These are phyloP conservation scores for Metarhizium album DNA, from an alignment of 2,329 filamentous ascomycete genomes.

Conservation along the genomic window DNA sequence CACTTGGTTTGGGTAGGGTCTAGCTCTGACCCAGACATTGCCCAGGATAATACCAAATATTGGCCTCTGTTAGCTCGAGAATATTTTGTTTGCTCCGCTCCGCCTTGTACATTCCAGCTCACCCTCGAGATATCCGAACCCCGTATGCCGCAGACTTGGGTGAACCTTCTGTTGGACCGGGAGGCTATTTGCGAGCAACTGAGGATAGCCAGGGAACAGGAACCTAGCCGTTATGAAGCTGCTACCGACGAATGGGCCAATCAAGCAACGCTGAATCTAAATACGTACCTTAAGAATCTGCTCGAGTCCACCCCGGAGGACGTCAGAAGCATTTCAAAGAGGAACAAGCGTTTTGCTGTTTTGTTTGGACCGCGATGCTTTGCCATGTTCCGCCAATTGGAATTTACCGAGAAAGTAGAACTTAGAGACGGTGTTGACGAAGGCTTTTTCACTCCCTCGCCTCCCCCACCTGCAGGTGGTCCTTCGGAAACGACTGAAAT, in stretches of 20 bases:
- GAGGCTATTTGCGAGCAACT: slow-evolving; percentile 31
- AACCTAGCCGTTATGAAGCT: slow-evolving; percentile 37
- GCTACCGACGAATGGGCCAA: slow-evolving; percentile 29
- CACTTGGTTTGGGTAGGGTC: slow-evolving; percentile 26
- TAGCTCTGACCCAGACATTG: slow-evolving; percentile 15
- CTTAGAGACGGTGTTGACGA: slow-evolving; percentile 29
- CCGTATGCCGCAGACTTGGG: slow-evolving; percentile 32
- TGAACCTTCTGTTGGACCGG: slow-evolving; percentile 34
- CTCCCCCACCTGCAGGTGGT: slow-evolving; percentile 21
- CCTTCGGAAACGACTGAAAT: slow-evolving; percentile 25
- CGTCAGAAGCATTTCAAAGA: slow-evolving; percentile 37
- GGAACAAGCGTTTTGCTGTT: slow-evolving; percentile 46
- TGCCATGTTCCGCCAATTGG: slow-evolving; percentile 36
- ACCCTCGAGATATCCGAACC: slow-evolving; percentile 38
- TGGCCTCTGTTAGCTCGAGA: slow-evolving; percentile 27
- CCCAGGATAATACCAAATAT: slow-evolving; percentile 21
- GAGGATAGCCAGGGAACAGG: slow-evolving; percentile 26
- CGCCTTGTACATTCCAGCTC: slow-evolving; percentile 30
- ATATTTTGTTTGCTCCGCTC: slow-evolving; percentile 31
- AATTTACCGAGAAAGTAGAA: slow-evolving; percentile 32
- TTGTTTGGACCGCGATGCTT: slow-evolving; percentile 41
- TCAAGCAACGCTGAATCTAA: slow-evolving; percentile 33
- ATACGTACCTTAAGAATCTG: slow-evolving; percentile 41
- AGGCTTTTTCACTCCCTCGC: slow-evolving; percentile 24
- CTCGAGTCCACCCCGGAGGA: slow-evolving; percentile 26